Percentiles rank a stretch among this genome's conserved stretches.
phyloP scores from a whole-genome alignment of 2,329 filamentous ascomycete genomes.

The Thyridium curvatum region DNA sequence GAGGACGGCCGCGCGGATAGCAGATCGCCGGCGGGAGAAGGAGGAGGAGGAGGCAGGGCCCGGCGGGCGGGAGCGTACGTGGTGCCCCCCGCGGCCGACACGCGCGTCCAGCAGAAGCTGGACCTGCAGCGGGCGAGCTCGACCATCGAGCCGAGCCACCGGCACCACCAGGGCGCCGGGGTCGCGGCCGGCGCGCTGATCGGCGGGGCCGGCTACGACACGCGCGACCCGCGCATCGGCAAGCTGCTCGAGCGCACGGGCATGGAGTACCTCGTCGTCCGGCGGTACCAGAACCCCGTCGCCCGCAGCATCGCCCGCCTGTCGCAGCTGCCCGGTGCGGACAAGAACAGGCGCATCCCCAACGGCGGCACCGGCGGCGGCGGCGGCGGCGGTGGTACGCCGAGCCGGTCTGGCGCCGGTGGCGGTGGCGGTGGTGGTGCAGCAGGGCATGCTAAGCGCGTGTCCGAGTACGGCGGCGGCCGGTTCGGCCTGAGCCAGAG shows the following conservation, averaged over 20 bases:
- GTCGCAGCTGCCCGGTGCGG: constrained; percentile 42
- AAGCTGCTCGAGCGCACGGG: constrained; percentile 63
- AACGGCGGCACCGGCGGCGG: constrained; percentile 21
- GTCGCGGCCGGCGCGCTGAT: constrained; percentile 40
- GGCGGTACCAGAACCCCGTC: constrained; percentile 65
- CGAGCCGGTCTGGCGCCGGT: constrained; percentile 16
- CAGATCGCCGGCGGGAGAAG: constrained; percentile 7
- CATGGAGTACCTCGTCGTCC: constrained; percentile 68
- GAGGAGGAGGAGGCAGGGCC: too few relatives aligned
- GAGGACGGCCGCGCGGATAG: constrained; percentile 33
- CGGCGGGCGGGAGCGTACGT: constrained; percentile 32
- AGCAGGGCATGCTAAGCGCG: constrained; percentile 17
- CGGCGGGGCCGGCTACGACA: constrained; percentile 49
- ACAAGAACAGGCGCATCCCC: constrained; percentile 44
- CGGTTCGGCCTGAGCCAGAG: constrained; percentile 31
- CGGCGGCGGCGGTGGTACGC: not conserved
- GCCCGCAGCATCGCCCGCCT: constrained; percentile 54
- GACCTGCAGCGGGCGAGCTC: constrained; percentile 70
- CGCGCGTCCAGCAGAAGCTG: constrained; percentile 68
- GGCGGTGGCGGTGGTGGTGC: constrained; percentile 1
- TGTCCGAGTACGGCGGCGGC: constrained; percentile 15
- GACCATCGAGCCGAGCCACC: constrained; percentile 59
- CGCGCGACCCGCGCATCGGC: constrained; percentile 55
- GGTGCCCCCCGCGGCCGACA: constrained; percentile 45
- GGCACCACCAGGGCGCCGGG: constrained; percentile 17